phyloP scores from a whole-genome alignment of 2,329 filamentous ascomycete species.

The Juglanconis oblonga region DNA sequence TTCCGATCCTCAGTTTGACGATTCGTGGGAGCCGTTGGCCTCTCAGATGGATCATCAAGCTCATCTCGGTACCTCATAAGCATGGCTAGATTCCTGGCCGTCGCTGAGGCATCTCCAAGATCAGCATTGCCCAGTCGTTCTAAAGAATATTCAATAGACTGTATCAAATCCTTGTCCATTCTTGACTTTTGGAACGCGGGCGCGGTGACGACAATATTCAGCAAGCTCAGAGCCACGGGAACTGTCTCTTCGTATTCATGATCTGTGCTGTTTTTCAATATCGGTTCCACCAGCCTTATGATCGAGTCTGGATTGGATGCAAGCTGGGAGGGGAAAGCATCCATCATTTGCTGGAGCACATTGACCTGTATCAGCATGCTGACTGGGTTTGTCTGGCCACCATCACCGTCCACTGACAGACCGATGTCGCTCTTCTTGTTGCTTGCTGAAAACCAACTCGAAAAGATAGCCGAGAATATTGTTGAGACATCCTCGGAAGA shows the following conservation, averaged over 20 bases:
- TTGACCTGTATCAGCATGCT: conserved; percentile 55
- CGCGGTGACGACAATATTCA: conserved; percentile 59
- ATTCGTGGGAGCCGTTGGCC: conserved; percentile 36
- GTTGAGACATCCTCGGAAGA: conserved; percentile 56
- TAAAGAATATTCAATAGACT: conserved; percentile 48
- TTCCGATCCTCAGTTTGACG: conserved; percentile 58
- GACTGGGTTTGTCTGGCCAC: conserved; percentile 38
- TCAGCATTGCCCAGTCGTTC: conserved; percentile 37
- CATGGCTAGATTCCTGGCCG: conserved; percentile 54
- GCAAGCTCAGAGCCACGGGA: conserved; percentile 55
- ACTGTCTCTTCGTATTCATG: conserved; percentile 45
- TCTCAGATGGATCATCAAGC: conserved; percentile 42
- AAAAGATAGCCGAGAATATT: conserved; percentile 59
- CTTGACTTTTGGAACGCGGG: conserved; percentile 52
- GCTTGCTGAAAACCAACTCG: conserved; percentile 49
- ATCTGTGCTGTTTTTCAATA: conserved; percentile 45
- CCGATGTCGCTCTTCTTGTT: conserved; percentile 27
- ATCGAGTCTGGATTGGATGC: conserved; percentile 63
- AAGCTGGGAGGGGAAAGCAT: conserved; percentile 59
- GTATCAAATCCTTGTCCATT: conserved; percentile 39
- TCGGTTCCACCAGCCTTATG: conserved; percentile 59
- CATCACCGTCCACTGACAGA: conserved; percentile 21
- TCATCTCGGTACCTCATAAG: conserved; percentile 56
- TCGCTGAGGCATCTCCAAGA: conserved; percentile 44
- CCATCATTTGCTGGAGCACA: conserved; percentile 64